A percentile compares a stretch with the other conserved stretches of the same genome.
Conservation (phyloP, 208 protist species). For the Vickermania ingenoplastis region DNA sequence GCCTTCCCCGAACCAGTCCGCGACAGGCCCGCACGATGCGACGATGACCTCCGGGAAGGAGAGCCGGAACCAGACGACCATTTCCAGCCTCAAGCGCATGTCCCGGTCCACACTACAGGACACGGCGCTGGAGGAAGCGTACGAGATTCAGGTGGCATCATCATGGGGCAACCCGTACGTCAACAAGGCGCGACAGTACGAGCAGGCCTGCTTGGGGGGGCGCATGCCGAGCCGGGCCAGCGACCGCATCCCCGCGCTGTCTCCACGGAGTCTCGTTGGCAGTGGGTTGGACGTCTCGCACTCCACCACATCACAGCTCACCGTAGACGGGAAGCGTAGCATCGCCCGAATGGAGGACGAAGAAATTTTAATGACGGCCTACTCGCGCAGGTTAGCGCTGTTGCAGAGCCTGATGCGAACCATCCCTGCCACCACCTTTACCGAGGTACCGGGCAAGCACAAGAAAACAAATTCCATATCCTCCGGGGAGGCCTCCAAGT, state of each 20-base stretch:
- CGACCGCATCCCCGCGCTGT: neutral
- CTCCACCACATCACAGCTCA: neutral
- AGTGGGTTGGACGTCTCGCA: neutral
- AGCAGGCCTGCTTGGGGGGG: conserved; percentile 3
- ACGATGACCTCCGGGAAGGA: neutral
- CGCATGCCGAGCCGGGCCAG: neutral
- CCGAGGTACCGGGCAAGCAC: neutral
- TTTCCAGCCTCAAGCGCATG: neutral
- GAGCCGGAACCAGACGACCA: neutral
- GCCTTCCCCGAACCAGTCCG: neutral
- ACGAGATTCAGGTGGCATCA: conserved; percentile 47
- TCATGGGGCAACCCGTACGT: conserved; percentile 77
- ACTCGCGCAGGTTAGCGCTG: neutral
- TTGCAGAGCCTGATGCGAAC: neutral
- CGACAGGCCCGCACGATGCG: neutral
- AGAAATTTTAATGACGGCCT: neutral
- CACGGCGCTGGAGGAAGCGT: conserved; percentile 17
- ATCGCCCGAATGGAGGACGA: neutral
- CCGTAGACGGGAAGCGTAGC: neutral
- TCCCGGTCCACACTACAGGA: neutral
- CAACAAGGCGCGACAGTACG: conserved; percentile 27
- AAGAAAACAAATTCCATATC: neutral
- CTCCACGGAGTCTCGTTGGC: neutral
- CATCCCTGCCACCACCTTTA: neutral
- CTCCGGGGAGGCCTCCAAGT: neutral